A percentile compares a stretch with the other conserved stretches of the same genome.
These are phyloP conservation scores for Boletus smithii DNA, from an alignment of 1,284 basidiomycete genomes.

Conservation along the genomic window DNA sequence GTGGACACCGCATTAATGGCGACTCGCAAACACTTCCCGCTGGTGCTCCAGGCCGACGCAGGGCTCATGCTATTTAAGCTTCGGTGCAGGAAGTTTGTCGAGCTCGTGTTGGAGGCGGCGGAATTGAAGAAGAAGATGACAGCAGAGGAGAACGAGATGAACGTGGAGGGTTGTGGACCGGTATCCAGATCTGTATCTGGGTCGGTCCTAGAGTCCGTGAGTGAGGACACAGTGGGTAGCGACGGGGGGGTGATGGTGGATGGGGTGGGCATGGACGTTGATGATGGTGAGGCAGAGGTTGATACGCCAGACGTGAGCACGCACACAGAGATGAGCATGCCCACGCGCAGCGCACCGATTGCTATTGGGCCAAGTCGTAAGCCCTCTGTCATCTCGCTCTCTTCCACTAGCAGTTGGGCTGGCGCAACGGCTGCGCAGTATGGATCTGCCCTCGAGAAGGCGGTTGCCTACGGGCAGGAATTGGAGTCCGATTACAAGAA, in stretches of 20 bases:
- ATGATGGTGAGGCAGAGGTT: conserved; percentile 39
- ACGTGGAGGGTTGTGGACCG: conserved; percentile 27
- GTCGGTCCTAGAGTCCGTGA: conserved; percentile 27
- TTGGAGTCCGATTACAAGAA: conserved; percentile 70
- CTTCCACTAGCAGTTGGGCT: conserved; percentile 24
- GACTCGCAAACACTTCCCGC: conserved; percentile 53
- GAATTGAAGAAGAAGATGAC: conserved; percentile 61
- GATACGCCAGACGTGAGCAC: conserved; percentile 18
- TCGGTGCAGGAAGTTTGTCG: conserved; percentile 78
- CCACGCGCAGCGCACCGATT: conserved; percentile 28
- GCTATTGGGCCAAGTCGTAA: conserved; percentile 32
- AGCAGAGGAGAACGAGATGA: conserved; percentile 33
- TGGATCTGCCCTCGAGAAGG: conserved; percentile 56
- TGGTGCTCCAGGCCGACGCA: conserved; percentile 61
- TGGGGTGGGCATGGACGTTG: conserved; percentile 51
- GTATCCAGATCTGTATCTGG: conserved; percentile 30
- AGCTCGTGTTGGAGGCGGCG: conserved; percentile 66
- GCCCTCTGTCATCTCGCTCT: conserved; percentile 27
- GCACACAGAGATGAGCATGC: conserved; percentile 21
- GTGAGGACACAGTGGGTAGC: conserved; percentile 26
- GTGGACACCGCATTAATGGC: conserved; percentile 66
- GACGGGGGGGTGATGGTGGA: conserved; percentile 35
- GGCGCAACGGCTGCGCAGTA: conserved; percentile 41
- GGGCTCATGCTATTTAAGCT: conserved; percentile 72
- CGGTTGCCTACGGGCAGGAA: conserved; percentile 67